phyloP scores from a whole-genome alignment of 1,284 basidiomycete species.

The Cystobasidium slooffiae region DNA sequence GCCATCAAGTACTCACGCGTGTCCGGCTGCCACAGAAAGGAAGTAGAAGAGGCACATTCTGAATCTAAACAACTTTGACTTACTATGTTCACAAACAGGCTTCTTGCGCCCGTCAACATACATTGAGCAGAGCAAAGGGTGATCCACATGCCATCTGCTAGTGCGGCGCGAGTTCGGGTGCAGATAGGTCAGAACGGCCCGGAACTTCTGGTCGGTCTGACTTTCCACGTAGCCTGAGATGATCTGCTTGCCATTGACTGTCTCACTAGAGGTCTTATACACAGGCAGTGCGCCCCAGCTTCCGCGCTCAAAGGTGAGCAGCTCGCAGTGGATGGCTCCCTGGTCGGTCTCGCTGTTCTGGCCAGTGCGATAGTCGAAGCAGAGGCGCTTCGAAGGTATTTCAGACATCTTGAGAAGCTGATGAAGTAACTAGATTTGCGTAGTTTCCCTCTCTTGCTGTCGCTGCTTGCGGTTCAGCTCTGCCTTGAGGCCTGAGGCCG shows the following conservation, averaged over 20 bases:
- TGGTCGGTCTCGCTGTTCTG: slow-evolving; percentile 6
- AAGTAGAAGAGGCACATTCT: background rate
- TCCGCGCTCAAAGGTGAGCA: slow-evolving; percentile 30
- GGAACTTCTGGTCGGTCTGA: slow-evolving; percentile 23
- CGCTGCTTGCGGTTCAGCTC: background rate
- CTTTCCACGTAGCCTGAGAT: slow-evolving; percentile 34
- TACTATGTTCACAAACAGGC: slow-evolving; percentile 32
- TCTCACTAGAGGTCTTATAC: slow-evolving; percentile 9
- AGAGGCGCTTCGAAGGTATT: slow-evolving; percentile 15
- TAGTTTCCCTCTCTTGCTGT: background rate
- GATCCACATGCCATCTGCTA: slow-evolving; percentile 15
- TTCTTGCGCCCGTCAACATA: slow-evolving; percentile 26
- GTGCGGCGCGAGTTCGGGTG: slow-evolving; percentile 12
- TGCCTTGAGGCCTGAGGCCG: background rate
- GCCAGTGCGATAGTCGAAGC: slow-evolving; percentile 11
- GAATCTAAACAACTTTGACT: background rate
- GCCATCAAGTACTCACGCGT: background rate
- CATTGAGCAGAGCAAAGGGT: slow-evolving; percentile 12
- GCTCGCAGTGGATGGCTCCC: slow-evolving; percentile 27
- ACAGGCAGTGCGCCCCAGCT: slow-evolving; percentile 31
- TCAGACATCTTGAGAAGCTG: background rate
- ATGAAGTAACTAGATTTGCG: background rate
- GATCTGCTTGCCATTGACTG: slow-evolving; percentile 10
- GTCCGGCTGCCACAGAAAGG: background rate
- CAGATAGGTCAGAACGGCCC: slow-evolving; percentile 22